A percentile compares a stretch with the other conserved stretches of the same genome.
phyloP scores from a whole-genome alignment of 768 basidiomycete genomes.

The Coprinopsis cinerea region DNA sequence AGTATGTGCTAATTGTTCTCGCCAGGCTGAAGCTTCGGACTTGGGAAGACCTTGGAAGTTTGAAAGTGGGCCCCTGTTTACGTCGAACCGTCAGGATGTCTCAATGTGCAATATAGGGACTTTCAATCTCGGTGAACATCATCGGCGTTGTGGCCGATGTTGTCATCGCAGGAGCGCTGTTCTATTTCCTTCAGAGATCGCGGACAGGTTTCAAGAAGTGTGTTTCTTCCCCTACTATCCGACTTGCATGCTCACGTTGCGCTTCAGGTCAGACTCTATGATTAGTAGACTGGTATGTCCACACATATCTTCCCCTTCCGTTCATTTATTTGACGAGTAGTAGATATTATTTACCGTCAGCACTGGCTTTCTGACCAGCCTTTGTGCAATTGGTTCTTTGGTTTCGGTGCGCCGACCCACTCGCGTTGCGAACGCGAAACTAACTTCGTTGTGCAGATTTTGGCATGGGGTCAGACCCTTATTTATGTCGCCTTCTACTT shows the following conservation, averaged over 20 bases:
- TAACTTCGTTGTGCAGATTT: slow-evolving; percentile 27
- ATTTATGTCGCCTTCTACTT: slow-evolving; percentile 58
- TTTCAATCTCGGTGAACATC: slow-evolving; percentile 53
- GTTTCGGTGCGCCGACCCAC: slow-evolving; percentile 22
- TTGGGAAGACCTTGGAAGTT: slow-evolving; percentile 34
- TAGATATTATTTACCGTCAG: slow-evolving; percentile 55
- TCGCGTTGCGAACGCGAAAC: neutral
- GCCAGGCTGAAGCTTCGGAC: slow-evolving; percentile 37
- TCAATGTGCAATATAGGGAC: slow-evolving; percentile 28
- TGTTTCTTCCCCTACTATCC: slow-evolving; percentile 9
- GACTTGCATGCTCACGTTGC: neutral
- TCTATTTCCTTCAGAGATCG: slow-evolving; percentile 43
- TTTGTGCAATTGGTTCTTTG: slow-evolving; percentile 28
- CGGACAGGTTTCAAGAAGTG: slow-evolving; percentile 50
- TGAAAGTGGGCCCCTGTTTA: slow-evolving; percentile 33
- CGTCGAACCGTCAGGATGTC: neutral
- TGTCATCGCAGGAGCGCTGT: slow-evolving; percentile 43
- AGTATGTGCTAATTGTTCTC: neutral
- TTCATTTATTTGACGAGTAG: neutral
- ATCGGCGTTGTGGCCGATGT: slow-evolving; percentile 45
- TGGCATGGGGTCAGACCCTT: slow-evolving; percentile 41
- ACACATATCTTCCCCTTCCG: neutral
- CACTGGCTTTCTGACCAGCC: slow-evolving; percentile 33
- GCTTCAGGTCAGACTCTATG: slow-evolving; percentile 43
- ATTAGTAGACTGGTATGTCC: slow-evolving; percentile 41